Evolutionary conservation across 345 rosid species (phyloP).

Genomic region (Pugionium cornutum): DNA sequence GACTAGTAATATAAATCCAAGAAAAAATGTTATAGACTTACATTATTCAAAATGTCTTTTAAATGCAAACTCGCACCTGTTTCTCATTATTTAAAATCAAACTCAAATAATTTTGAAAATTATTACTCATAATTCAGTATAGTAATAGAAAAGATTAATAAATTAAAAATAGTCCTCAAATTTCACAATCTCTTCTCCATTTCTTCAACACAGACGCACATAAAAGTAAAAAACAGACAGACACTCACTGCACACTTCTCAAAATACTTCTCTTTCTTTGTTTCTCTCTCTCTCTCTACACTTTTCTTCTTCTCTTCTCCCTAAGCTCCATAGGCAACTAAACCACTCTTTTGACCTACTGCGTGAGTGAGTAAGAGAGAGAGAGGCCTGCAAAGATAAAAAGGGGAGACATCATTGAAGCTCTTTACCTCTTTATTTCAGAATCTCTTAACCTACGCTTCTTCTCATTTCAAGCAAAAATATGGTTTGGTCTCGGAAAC

Average conservation of each 20-base stretch:
- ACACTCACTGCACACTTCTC: constrained; percentile 42
- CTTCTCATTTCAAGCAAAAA: constrained; percentile 16
- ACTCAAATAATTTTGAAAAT: constrained; percentile 10
- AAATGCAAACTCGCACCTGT: constrained; percentile 3
- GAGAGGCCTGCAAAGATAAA: constrained; percentile 40
- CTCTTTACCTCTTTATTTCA: constrained; percentile 29
- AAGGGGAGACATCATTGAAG: constrained; percentile 43
- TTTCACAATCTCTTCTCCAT: constrained; percentile 23
- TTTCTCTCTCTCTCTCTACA: constrained; percentile 7
- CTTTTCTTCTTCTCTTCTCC: constrained; percentile 31
- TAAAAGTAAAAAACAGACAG: constrained; percentile 35
- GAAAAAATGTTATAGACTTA: constrained; percentile 1
- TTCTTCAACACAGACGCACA: constrained; percentile 35
- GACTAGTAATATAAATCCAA: background rate
- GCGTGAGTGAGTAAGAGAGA: constrained; percentile 15
- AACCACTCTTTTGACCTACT: constrained; percentile 42
- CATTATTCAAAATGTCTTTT: constrained; percentile 9
- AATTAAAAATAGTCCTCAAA: constrained; percentile 28
- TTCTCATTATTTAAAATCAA: background rate
- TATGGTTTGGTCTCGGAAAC: constrained; percentile 29
- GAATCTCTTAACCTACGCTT: constrained; percentile 20
- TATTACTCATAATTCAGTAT: background rate
- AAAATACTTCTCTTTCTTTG: constrained; percentile 27
- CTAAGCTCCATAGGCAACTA: constrained; percentile 37
- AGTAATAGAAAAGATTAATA: background rate